Evolutionary conservation across 164 flowering plant species (phyloP).

Genomic region (Cinnamomum micranthum): DNA sequence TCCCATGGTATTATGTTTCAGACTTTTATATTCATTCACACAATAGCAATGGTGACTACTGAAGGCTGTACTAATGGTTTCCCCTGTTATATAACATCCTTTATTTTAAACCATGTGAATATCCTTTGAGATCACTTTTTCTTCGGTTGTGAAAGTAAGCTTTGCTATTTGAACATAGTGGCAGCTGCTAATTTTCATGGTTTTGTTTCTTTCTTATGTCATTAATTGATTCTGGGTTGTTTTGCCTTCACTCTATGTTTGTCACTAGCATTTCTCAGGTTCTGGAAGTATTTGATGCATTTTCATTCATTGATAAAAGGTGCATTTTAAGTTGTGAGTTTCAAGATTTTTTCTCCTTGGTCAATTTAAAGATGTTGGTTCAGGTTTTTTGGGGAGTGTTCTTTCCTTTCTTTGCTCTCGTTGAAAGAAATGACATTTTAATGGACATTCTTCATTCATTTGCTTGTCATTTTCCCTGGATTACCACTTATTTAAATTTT

Average conservation of each 20-base stretch:
- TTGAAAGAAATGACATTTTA: background rate
- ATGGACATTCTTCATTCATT: too few species aligned
- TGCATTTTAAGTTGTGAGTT: background rate
- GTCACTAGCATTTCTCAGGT: background rate
- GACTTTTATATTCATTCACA: too few species aligned
- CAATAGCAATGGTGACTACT: too few species aligned
- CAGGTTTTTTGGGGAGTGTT: background rate
- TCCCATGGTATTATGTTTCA: too few species aligned
- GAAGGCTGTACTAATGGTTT: too few species aligned
- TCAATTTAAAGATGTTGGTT: background rate
- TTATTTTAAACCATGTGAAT: background rate
- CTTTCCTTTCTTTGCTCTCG: background rate
- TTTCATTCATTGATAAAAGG: too few species aligned
- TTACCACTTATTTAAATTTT: too few species aligned
- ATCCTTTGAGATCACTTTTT: background rate
- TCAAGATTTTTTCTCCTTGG: background rate
- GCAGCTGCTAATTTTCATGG: background rate
- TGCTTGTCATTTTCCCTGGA: background rate
- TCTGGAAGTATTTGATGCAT: background rate
- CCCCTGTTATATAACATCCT: background rate
- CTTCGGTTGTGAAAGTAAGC: background rate
- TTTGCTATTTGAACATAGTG: background rate
- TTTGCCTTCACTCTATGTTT: background rate
- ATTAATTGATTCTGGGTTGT: too few species aligned
- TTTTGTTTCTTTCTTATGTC: background rate